Evolutionary conservation across 2,329 filamentous ascomycete species (phyloP).

Genomic region (Leptographium procerum): DNA sequence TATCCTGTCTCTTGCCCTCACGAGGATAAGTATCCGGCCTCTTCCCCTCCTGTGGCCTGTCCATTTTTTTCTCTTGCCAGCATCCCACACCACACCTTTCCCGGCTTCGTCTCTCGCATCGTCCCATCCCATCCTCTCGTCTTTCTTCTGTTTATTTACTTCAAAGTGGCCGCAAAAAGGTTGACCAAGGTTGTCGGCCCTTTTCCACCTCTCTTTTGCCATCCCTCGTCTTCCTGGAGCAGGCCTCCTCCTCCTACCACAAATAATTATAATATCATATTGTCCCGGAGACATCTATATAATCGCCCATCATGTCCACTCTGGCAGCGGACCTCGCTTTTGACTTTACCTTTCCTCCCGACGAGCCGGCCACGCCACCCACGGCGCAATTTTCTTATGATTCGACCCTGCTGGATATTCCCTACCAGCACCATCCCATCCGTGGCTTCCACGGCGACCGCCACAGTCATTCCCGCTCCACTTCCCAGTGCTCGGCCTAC

Average conservation of each 20-base stretch:
- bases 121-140: not conserved
- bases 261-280: constrained; percentile 14
- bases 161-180: not conserved
- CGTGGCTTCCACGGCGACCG: not conserved
- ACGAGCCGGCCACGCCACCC: constrained; percentile 38
- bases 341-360: constrained; percentile 47
- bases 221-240: constrained; percentile 16
- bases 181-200: not conserved
- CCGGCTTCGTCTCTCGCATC: not conserved
- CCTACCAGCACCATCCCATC: constrained; percentile 25
- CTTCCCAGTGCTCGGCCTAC: constrained; percentile 50
- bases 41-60: not conserved
- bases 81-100: not conserved
- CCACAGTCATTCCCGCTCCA: constrained; percentile 46
- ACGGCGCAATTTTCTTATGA: constrained; percentile 39
- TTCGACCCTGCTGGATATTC: constrained; percentile 42
- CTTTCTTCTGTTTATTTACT: constrained; percentile 1
- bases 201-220: constrained; percentile 11
- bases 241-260: constrained; percentile 15
- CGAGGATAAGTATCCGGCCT: constrained; percentile 13
- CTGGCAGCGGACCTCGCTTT: constrained; percentile 52
- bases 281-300: constrained; percentile 3
- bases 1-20: constrained; percentile 1
- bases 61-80: not conserved
- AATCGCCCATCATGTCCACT: constrained; percentile 24